Evolutionary conservation across 2,329 filamentous ascomycete genomes (phyloP).

Genomic region (Apiospora malaysiana): DNA sequence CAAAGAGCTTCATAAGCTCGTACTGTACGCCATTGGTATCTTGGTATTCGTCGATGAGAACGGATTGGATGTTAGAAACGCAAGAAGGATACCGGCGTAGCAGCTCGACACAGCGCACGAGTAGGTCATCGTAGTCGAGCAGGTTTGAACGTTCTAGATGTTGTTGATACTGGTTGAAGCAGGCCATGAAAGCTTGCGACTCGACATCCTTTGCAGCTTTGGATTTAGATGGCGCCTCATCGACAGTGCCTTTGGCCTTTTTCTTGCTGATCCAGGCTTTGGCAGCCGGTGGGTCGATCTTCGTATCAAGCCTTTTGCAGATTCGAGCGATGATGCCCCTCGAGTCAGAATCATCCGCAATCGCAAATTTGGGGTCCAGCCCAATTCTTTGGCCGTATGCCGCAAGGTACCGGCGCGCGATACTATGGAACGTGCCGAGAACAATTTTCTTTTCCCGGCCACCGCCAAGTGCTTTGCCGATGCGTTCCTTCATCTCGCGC

Average conservation of each 20-base stretch:
- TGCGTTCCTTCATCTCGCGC: constrained; percentile 88
- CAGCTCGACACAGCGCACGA: constrained; percentile 82
- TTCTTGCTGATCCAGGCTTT: constrained; percentile 76
- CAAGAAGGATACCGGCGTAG: constrained; percentile 76
- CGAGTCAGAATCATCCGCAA: constrained; percentile 85
- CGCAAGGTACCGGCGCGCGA: constrained; percentile 82
- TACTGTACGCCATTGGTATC: constrained; percentile 97
- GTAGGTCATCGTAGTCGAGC: constrained; percentile 92
- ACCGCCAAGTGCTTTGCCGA: constrained; percentile 80
- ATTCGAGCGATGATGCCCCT: constrained; percentile 82
- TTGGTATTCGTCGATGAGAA: constrained; percentile 96
- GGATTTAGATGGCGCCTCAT: constrained; percentile 46
- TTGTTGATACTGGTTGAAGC: constrained; percentile 78
- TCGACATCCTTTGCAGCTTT: constrained; percentile 49
- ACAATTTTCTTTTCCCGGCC: constrained; percentile 78
- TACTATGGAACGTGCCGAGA: constrained; percentile 93
- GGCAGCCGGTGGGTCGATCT: constrained; percentile 73
- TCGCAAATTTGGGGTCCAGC: constrained; percentile 82
- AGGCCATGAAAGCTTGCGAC: constrained; percentile 66
- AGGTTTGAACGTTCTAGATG: constrained; percentile 78
- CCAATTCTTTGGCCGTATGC: constrained; percentile 86
- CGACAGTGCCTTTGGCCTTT: constrained; percentile 61
- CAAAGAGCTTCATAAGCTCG: constrained; percentile 89
- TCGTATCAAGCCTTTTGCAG: constrained; percentile 73
- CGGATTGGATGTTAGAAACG: constrained; percentile 86